Evolutionary conservation across 202 grass and related monocot species (phyloP).

Genomic region (Dendrocalamus latiflorus): DNA sequence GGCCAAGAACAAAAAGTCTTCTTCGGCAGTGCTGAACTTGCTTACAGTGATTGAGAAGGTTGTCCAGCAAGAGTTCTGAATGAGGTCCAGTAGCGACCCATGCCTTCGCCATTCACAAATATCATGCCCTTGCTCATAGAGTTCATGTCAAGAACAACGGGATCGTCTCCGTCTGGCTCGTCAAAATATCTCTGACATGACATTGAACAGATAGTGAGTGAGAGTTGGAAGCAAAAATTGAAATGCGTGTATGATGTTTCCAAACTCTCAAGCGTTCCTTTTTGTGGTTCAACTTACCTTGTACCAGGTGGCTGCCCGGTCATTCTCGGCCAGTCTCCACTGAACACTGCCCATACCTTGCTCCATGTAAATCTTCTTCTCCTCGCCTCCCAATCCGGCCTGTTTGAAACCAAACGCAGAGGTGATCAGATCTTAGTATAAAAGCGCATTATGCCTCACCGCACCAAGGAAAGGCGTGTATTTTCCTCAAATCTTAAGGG

Average conservation of each 20-base stretch:
- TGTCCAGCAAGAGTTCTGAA: conserved; percentile 42
- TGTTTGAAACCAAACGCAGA: conserved; percentile 27
- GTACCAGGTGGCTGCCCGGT: conserved; percentile 60
- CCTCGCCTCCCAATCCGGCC: conserved; percentile 63
- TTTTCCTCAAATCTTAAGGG: not conserved
- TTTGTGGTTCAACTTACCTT: conserved; percentile 42
- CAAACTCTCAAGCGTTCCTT: not conserved
- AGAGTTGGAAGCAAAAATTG: conserved; percentile 21
- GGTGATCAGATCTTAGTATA: not conserved
- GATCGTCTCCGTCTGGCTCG: conserved; percentile 53
- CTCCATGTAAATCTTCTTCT: conserved; percentile 57
- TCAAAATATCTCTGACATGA: conserved; percentile 80
- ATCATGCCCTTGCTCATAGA: conserved; percentile 82
- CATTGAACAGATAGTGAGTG: conserved; percentile 12
- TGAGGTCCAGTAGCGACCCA: conserved; percentile 77
- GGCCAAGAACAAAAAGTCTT: not conserved
- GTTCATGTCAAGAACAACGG: conserved; percentile 72
- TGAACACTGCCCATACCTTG: conserved; percentile 44
- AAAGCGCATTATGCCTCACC: not conserved
- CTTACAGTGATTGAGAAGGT: conserved; percentile 78
- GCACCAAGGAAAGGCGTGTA: no score
- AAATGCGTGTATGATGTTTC: conserved; percentile 14
- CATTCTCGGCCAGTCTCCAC: conserved; percentile 36
- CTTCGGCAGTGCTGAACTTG: conserved; percentile 3
- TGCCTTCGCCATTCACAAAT: conserved; percentile 62